Conservation (phyloP, 306 rosid genomes). For the Lagenaria siceraria region DNA sequence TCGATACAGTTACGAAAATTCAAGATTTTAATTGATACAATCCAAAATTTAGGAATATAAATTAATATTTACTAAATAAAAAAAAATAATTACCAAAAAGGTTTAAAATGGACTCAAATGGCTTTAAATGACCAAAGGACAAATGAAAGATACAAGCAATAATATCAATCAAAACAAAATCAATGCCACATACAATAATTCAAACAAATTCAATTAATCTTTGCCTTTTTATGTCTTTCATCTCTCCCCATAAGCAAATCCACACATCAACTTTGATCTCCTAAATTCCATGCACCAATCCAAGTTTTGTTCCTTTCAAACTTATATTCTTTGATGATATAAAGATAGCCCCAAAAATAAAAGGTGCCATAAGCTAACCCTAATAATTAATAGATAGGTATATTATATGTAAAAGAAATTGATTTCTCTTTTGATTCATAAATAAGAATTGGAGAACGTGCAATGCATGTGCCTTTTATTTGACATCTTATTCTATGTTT, state of each 20-base stretch:
- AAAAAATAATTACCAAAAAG: not conserved
- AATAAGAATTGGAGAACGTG: not conserved
- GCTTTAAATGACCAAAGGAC: not conserved
- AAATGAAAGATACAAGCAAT: not conserved
- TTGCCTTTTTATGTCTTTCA: not conserved
- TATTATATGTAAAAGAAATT: not conserved
- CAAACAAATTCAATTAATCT: slow-evolving; percentile 2
- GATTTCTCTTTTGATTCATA: not conserved
- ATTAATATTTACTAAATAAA: no score
- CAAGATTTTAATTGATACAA: no score
- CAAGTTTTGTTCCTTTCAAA: slow-evolving; percentile 2
- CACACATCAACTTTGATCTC: slow-evolving; percentile 1
- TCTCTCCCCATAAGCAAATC: not conserved
- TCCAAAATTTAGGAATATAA: no score
- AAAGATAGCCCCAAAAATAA: not conserved
- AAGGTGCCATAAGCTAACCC: not conserved
- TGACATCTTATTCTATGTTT: slow-evolving; percentile 2
- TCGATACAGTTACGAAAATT: no score
- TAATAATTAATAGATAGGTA: slow-evolving; percentile 2
- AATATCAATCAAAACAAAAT: not conserved
- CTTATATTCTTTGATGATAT: slow-evolving; percentile 8
- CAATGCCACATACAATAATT: not conserved
- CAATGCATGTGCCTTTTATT: not conserved
- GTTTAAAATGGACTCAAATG: not conserved
- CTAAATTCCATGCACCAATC: slow-evolving; percentile 10